phyloP scores from a whole-genome alignment of 139 green algal species.

The Pseudopediastrum boryanum region DNA sequence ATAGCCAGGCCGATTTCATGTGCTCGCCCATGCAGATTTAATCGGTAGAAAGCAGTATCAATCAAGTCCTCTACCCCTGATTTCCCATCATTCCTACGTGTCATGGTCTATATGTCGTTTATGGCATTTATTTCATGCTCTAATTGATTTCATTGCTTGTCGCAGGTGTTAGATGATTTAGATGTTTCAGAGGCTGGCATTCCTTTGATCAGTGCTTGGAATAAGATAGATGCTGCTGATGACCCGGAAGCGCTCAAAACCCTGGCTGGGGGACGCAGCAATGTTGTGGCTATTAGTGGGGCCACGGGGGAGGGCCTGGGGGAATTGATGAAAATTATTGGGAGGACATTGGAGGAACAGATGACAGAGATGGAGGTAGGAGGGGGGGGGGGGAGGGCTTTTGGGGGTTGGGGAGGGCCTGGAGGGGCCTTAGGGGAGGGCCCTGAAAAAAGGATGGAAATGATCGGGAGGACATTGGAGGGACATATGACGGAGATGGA shows the following conservation, averaged over 20 bases:
- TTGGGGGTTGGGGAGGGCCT: neutral
- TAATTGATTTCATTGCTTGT: slow-evolving; percentile 1
- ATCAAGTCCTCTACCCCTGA: no score
- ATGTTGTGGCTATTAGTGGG: slow-evolving; percentile 70
- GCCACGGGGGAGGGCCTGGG: slow-evolving; percentile 76
- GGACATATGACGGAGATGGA: neutral
- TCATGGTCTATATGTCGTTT: no score
- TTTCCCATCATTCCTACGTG: no score
- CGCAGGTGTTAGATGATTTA: slow-evolving; percentile 80
- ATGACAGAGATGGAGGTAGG: slow-evolving; percentile 53
- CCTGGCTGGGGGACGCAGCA: slow-evolving; percentile 37
- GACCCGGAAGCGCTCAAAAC: slow-evolving; percentile 64
- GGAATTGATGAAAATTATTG: slow-evolving; percentile 67
- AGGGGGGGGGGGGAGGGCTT: neutral
- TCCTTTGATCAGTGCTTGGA: slow-evolving; percentile 92
- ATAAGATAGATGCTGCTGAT: slow-evolving; percentile 86
- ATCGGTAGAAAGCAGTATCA: no score
- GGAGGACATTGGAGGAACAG: slow-evolving; percentile 48
- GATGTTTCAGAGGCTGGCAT: slow-evolving; percentile 59
- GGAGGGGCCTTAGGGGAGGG: neutral
- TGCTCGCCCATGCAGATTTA: no score
- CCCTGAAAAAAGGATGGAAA: neutral
- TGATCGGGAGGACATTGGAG: neutral
- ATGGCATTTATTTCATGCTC: neutral
- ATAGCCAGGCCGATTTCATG: no score